Base-by-base conservation (phyloP, 2,329 filamentous ascomycete species). In the Bipolaris bicolor region DNA sequence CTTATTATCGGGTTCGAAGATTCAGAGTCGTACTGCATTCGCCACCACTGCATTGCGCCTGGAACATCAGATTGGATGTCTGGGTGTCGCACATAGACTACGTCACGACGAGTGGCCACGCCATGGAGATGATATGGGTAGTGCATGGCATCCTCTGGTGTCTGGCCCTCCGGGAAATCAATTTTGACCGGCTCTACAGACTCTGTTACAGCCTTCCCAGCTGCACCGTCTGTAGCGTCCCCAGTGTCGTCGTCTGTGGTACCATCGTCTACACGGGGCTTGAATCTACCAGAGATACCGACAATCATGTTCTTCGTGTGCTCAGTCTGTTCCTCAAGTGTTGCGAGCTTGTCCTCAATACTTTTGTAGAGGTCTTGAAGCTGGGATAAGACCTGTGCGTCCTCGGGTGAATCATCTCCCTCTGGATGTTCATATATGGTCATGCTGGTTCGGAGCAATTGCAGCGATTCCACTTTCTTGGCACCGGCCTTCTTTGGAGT, bases 81-180 rank as follows among this genome's bases (percentile, higher is more conserved):
- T 5, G 76, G 77, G 24, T 79, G 78, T 16, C 85, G 77, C 15
- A 88, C 71, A 63, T 87, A 88, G 33, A 82, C 84, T 24, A 86
- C 79, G 64, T 84, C 81, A 1, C 83, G 79, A 47, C 82, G 79
- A 3, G 85, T 87, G 36, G 83, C 83, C 5, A 88, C 82, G 26
- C 86, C 86, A 43, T 82, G 81, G 20, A 88, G 78, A 1, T 80
- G 81, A 66, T 88, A 88, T 48, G 79, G 81, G 63, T 68, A 49
- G 9, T 63, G 52, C 61, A 69, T 69, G n/a, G 65, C 63, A 37
- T 66, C 61, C 44, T 67, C 57, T 3, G 64, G 58, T n/a, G 49
- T 44, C 18, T 70, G 66, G 3, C 64, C 67, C 41, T 62, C 48
- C 4, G 66, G 67, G 22, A 62, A 64, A 2, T 60, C 49, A 15